Evolutionary conservation across 768 basidiomycete species (phyloP).

Genomic region (Flagelloscypha sp.): DNA sequence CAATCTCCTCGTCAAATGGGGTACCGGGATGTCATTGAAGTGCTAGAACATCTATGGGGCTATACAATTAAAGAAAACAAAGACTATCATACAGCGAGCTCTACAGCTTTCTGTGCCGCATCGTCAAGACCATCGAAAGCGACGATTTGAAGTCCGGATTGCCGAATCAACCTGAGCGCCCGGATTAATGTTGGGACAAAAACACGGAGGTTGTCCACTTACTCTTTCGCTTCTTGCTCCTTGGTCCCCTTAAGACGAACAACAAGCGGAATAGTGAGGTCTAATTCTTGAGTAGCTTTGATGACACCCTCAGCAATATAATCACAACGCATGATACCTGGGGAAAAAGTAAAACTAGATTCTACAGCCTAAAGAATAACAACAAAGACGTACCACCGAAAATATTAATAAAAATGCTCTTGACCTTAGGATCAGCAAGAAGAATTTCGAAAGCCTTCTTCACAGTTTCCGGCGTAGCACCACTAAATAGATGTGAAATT

Average conservation of each 20-base stretch:
- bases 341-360: slow-evolving; percentile 3
- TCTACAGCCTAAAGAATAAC: neutral
- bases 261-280: slow-evolving; percentile 77
- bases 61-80: slow-evolving; percentile 6
- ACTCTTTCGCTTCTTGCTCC: slow-evolving; percentile 93
- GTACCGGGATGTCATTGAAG: too few species aligned
- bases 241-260: slow-evolving; percentile 97
- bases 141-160: slow-evolving; percentile 88
- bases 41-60: too few species aligned
- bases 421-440: slow-evolving; percentile 82
- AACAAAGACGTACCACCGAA: slow-evolving; percentile 57
- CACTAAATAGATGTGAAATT: slow-evolving; percentile 35
- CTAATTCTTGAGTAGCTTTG: slow-evolving; percentile 89
- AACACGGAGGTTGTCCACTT: slow-evolving; percentile 22
- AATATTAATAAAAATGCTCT: slow-evolving; percentile 98
- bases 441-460: slow-evolving; percentile 99
- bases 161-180: slow-evolving; percentile 72
- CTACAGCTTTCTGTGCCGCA: slow-evolving; percentile 75
- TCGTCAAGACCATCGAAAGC: slow-evolving; percentile 91
- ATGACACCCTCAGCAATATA: slow-evolving; percentile 98
- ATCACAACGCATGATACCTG: slow-evolving; percentile 97
- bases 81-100: slow-evolving; percentile 39
- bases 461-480: slow-evolving; percentile 98
- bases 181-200: slow-evolving; percentile 9
- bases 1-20: too few species aligned